A percentile compares a stretch with the other conserved stretches of the same genome.
Evolutionary conservation across 1,284 basidiomycete genomes (phyloP).

Genomic region (Ustilago lituana): DNA sequence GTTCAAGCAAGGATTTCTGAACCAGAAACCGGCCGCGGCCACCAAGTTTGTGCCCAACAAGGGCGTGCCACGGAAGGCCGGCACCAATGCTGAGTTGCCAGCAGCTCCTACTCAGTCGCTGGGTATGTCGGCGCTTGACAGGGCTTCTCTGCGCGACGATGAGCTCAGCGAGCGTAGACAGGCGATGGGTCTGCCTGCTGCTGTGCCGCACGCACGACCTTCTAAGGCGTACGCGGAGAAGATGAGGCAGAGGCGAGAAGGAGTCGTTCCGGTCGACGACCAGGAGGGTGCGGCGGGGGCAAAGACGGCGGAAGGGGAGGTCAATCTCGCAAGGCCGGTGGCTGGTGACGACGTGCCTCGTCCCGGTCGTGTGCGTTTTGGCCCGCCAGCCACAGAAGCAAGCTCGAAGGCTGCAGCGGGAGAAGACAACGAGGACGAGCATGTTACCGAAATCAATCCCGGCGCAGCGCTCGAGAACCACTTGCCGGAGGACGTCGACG

Average conservation of each 20-base stretch:
- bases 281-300: conserved; percentile 6
- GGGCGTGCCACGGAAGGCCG: conserved; percentile 5
- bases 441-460: conserved; percentile 21
- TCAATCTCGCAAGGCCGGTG: conserved; percentile 31
- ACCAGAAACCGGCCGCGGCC: conserved; percentile 43
- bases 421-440: conserved; percentile 26
- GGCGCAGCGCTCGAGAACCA: conserved; percentile 75
- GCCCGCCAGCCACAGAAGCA: conserved; percentile 16
- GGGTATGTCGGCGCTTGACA: conserved; percentile 60
- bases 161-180: conserved; percentile 30
- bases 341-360: conserved; percentile 38
- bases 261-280: not conserved
- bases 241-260: conserved; percentile 37
- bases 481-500: conserved; percentile 13
- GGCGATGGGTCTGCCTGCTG: conserved; percentile 53
- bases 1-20: conserved; percentile 60
- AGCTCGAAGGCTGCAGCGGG: not conserved
- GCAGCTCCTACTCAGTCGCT: conserved; percentile 45
- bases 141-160: conserved; percentile 53
- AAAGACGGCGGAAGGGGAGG: too few species aligned
- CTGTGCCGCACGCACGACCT: conserved; percentile 62
- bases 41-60: conserved; percentile 27
- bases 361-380: conserved; percentile 46
- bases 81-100: conserved; percentile 1
- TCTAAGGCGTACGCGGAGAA: conserved; percentile 63